Base-by-base conservation (phyloP, 192 early-diverging fungal species). In the Podila clonocystis region DNA sequence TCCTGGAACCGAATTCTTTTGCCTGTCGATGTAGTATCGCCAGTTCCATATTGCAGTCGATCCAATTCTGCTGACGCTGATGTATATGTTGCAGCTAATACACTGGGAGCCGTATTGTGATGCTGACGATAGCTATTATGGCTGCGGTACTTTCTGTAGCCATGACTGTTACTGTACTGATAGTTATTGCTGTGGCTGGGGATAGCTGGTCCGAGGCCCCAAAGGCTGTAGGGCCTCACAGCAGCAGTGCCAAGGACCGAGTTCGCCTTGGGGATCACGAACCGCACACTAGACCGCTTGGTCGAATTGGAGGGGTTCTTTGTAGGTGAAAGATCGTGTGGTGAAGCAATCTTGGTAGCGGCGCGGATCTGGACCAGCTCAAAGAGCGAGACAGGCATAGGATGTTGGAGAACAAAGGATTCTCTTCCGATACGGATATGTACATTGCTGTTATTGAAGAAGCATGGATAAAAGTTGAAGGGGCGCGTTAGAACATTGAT, bases 321-420 rank as follows among this genome's bases (percentile, higher is more conserved):
- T 55, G 52, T 1, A 4, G 52, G 52, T 17, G 52, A 55, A n/a
- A 67, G 19, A 22, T 68, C 76, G 22, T 64, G 61, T 31, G 76
- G 70, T 0, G 76, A 80, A 4, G 70, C 33, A n/a, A 73, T 64
- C 38, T 68, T 72, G 34, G 76, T 72, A 0, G 76, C 75, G 9
- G 75, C 61, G 5, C 76, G 62, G 31, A 80, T 68, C 52, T 72
- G 76, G 15, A 80, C 76, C 9, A 80, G 70, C 45, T 80, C 76
- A 62, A 80, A 80, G 15, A 80, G 66, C 24, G 70, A 80, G 26
- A 80, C 33, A 0, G 76, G 57, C 6, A 80, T 17, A 5, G 70
- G 57, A 19, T 72, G 76, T 55, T 72, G 69, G 1, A 80, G 55
- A 1, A 72, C 66, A 65, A 80, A 80, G 7, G 33, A 36, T 22